These are phyloP conservation scores for Zhuliangozyma parablackwelliae DNA, from an alignment of 1,139 yeast genomes.

Conservation along the genomic window DNA sequence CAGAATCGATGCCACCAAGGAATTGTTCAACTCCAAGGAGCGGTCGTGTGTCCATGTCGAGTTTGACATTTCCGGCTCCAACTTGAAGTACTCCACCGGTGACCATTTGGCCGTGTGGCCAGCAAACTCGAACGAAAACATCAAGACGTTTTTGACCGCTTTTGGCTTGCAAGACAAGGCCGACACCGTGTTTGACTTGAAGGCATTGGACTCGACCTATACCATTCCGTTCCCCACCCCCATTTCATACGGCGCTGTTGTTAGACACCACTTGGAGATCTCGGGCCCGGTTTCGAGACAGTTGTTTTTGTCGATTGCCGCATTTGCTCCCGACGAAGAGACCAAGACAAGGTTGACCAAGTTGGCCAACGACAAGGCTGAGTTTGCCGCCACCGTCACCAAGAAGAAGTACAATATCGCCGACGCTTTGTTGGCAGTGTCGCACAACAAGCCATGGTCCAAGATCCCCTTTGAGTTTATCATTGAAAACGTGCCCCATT, in stretches of 20 bases:
- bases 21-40: conserved; percentile 61
- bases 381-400: conserved; percentile 64
- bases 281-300: conserved; percentile 94
- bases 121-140: conserved; percentile 76
- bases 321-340: conserved; percentile 72
- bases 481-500: conserved; percentile 72
- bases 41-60: conserved; percentile 90
- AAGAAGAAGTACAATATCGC: conserved; percentile 65
- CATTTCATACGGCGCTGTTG: conserved; percentile 80
- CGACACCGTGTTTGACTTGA: conserved; percentile 58
- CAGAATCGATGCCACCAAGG: conserved; percentile 55
- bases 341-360: conserved; percentile 48
- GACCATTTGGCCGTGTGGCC: conserved; percentile 97
- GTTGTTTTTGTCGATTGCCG: conserved; percentile 68
- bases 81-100: conserved; percentile 85
- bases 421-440: conserved; percentile 62
- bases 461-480: conserved; percentile 80
- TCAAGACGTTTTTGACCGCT: conserved; percentile 57
- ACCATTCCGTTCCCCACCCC: conserved; percentile 82
- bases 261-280: conserved; percentile 85
- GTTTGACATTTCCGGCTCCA: conserved; percentile 71
- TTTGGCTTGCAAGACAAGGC: conserved; percentile 56
- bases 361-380: conserved; percentile 64
- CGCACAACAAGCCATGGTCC: conserved; percentile 64
- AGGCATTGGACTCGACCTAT: conserved; percentile 71